These are phyloP conservation scores for Citrullus colocynthis DNA, from an alignment of 306 rosid species.

Conservation along the genomic window DNA sequence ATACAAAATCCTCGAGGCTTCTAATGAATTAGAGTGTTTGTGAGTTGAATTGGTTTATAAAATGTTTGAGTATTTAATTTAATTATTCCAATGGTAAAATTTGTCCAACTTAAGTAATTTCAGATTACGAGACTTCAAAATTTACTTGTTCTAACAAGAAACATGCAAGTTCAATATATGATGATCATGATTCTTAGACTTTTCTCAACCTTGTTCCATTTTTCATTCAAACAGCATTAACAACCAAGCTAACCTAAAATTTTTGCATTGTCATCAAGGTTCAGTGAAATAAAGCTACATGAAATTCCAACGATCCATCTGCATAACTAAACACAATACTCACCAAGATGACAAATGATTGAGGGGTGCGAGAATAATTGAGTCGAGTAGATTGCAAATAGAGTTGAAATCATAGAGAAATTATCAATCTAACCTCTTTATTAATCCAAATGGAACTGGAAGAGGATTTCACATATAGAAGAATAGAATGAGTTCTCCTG, in stretches of 20 bases:
- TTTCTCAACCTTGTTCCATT: neutral
- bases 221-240: neutral
- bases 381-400: neutral
- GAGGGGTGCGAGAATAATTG: neutral
- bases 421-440: neutral
- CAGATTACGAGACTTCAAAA: neutral
- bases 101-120: neutral
- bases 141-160: neutral
- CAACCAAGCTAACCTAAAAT: neutral
- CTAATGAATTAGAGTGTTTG: neutral
- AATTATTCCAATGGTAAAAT: neutral
- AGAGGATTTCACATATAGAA: constrained; percentile 42
- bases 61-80: too few species aligned
- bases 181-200: neutral
- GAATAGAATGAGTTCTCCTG: constrained; percentile 4
- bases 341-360: constrained; percentile 6
- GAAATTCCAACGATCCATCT: neutral
- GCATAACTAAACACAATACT: constrained; percentile 1
- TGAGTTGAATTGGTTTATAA: neutral
- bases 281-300: neutral
- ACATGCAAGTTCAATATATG: neutral
- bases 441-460: constrained; percentile 14
- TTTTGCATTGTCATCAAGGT: neutral
- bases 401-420: neutral
- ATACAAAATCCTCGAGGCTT: neutral